Conservation (phyloP, 768 basidiomycete genomes). For the Lactarius akahatsu region DNA sequence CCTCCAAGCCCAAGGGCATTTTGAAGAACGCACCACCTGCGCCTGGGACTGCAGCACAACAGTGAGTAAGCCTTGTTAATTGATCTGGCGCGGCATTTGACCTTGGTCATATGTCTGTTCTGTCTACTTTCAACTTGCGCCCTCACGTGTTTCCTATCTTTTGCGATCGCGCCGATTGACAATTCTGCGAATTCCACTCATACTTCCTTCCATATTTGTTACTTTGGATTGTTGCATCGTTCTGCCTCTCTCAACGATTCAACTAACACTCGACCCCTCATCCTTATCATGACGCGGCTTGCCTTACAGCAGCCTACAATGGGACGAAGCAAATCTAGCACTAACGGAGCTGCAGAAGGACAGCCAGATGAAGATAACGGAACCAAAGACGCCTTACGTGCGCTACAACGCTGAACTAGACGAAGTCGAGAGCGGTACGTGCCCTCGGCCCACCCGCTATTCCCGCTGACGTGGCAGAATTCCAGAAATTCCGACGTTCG, state of each 20-base stretch:
- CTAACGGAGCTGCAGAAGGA: constrained; percentile 93
- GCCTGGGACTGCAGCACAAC: constrained; percentile 41
- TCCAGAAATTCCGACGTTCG: constrained; percentile 79
- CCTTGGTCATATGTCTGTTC: constrained; percentile 16
- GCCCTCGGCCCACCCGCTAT: constrained; percentile 28
- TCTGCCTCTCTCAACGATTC: neutral
- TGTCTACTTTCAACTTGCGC: constrained; percentile 1
- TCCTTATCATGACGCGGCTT: neutral
- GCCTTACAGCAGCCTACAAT: constrained; percentile 64
- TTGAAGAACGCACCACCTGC: constrained; percentile 73
- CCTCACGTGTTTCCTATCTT: constrained; percentile 24
- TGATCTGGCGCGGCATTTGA: neutral
- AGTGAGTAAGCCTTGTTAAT: constrained; percentile 44
- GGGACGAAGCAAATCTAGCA: constrained; percentile 94
- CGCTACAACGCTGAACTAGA: constrained; percentile 88
- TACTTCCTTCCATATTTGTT: constrained; percentile 1
- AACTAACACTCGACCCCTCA: neutral
- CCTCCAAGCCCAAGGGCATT: constrained; percentile 77
- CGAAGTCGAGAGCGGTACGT: constrained; percentile 74
- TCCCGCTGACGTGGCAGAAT: neutral
- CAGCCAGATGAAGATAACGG: constrained; percentile 97
- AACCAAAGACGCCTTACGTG: constrained; percentile 96
- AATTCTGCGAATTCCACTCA: neutral
- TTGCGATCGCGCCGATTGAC: constrained; percentile 4
- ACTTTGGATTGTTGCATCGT: neutral